These are phyloP conservation scores for Sporothrix luriei DNA, from an alignment of 2,329 filamentous ascomycete genomes.

Conservation along the genomic window DNA sequence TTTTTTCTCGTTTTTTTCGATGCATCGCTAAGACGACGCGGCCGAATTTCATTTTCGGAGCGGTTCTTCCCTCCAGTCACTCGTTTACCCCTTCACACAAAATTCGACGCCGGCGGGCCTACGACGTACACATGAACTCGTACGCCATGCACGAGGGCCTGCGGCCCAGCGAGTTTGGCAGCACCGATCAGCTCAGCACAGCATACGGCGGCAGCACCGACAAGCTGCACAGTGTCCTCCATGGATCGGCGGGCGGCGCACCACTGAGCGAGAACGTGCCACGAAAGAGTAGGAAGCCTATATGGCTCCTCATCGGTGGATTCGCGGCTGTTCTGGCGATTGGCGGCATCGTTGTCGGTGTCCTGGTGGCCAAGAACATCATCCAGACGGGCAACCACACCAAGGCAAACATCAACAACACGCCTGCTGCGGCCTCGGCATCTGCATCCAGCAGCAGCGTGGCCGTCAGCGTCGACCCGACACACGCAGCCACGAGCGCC, in stretches of 20 bases:
- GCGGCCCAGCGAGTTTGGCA: slow-evolving; percentile 13
- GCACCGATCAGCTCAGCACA: slow-evolving; percentile 22
- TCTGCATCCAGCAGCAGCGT: neutral
- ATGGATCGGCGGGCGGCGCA: neutral
- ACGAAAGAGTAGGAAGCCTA: slow-evolving; percentile 16
- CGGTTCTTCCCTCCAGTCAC: neutral
- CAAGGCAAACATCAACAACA: neutral
- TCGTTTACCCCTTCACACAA: neutral
- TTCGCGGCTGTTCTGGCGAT: slow-evolving; percentile 4
- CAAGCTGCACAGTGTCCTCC: slow-evolving; percentile 8
- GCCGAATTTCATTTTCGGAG: slow-evolving; percentile 1
- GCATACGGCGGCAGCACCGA: slow-evolving; percentile 26
- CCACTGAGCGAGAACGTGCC: neutral
- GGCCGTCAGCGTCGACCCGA: neutral
- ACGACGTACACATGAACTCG: neutral
- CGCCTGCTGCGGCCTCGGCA: neutral
- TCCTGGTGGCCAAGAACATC: slow-evolving; percentile 25
- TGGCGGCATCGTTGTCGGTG: slow-evolving; percentile 25
- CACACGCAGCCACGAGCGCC: neutral
- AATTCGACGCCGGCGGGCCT: neutral
- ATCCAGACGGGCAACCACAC: slow-evolving; percentile 11
- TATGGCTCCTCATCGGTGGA: slow-evolving; percentile 14
- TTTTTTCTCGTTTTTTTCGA: neutral
- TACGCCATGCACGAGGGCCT: slow-evolving; percentile 15
- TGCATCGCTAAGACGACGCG: slow-evolving; percentile 5